Evolutionary conservation across 352 stramenopile genomes (phyloP), one percentile per base, ranked within the genome.

Genomic region (Bremia lactucae): DNA sequence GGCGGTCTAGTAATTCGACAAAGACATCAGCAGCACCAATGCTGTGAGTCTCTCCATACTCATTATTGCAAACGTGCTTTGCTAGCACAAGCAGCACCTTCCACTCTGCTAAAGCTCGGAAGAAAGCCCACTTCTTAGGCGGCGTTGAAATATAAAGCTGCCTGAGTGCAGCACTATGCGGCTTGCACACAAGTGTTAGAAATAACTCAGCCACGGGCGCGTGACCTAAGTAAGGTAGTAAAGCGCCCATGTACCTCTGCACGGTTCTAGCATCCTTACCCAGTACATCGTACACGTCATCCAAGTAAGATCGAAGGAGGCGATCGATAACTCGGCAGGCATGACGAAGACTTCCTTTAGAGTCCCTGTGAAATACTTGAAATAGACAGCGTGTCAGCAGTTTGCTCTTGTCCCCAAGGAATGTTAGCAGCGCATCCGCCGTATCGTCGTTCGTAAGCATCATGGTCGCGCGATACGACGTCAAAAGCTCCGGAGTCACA

Each of bases 91-190:
- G 55, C 48, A 96, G 59, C 45, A 96, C 42, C 26, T 94, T 91
- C 78, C 84, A 94, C 37, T 96, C 84, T 20, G 83, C 66, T 21
- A 96, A 46, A 4, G 74, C 61, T 23, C 72, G 63, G 63, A 92
- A 96, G 45, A 96, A 88, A 36, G 74, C 60, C 82, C 83, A 94
- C 48, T 95, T 95, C 36, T 83, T 87, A 34, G 72, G 66, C 4
- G 77, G 73, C 23, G 75, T 77, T 7, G 55, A 71, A 16, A 56
- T 15, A 45, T 92, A 92, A 38, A 77, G 83, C 24, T 72, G 63
- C 59, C 87, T 66, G 7, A 82, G 42, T 15, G 68, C 59, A 14
- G 80, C 67, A 38, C 70, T 87, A 49, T 90, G 78, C n/a, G 80
- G 77, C 42, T 87, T 86, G 60, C 77, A 88, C 3, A 96, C 66